Conservation (phyloP, 805 yeast species). For the Candida pseudoglaebosa region DNA sequence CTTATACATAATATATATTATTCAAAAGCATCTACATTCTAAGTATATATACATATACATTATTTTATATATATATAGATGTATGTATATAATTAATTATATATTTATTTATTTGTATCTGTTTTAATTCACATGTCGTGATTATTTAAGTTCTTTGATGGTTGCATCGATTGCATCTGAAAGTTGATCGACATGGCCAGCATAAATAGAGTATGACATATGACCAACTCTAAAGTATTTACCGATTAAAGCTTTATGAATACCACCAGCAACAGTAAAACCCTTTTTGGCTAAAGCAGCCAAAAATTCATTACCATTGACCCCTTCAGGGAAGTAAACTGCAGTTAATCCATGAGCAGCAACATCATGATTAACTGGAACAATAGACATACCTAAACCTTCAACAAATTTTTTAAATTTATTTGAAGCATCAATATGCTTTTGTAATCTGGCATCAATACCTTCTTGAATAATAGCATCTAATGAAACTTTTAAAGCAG, state of each 20-base stretch:
- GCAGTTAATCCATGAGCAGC: slow-evolving; percentile 91
- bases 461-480: slow-evolving; percentile 58
- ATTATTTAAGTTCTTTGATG: slow-evolving; percentile 17
- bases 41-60: too few species aligned
- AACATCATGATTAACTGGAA: slow-evolving; percentile 52
- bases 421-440: slow-evolving; percentile 60
- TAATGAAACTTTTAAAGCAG: slow-evolving; percentile 74
- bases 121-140: too few species aligned
- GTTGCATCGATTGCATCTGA: slow-evolving; percentile 31
- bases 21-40: too few species aligned
- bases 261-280: slow-evolving; percentile 83
- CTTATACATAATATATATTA: too few species aligned
- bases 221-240: slow-evolving; percentile 93
- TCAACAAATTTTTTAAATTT: slow-evolving; percentile 58
- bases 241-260: slow-evolving; percentile 72
- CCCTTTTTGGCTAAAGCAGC: slow-evolving; percentile 56
- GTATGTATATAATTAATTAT: too few species aligned
- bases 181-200: slow-evolving; percentile 37
- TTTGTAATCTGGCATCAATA: slow-evolving; percentile 57
- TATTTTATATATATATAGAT: too few species aligned
- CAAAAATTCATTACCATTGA: slow-evolving; percentile 65
- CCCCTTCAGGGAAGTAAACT: slow-evolving; percentile 72
- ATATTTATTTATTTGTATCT: too few species aligned
- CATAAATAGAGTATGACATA: slow-evolving; percentile 76
- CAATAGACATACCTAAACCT: slow-evolving; percentile 61